Conservation (phyloP, 2,329 filamentous ascomycete species). For the Fusarium ambrosium region DNA sequence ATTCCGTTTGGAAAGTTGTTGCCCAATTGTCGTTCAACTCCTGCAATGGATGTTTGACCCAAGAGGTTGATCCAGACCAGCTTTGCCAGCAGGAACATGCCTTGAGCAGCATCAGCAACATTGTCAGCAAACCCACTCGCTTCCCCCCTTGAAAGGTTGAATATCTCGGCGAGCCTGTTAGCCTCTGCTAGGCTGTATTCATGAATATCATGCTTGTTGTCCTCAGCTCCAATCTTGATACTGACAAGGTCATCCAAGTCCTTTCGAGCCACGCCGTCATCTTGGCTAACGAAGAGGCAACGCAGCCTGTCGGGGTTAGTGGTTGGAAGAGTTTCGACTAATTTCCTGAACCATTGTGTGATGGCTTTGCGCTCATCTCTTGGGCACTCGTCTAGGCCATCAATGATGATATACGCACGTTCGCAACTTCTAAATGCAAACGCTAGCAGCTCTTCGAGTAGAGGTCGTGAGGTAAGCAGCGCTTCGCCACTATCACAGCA, state of each 20-base stretch:
- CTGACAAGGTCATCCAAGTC: not conserved
- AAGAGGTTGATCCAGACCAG: not conserved
- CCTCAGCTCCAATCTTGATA: not conserved
- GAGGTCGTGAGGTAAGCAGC: too few relatives aligned
- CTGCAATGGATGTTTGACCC: not conserved
- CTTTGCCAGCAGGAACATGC: not conserved
- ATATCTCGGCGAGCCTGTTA: not conserved
- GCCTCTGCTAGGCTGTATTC: not conserved
- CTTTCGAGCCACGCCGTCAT: not conserved
- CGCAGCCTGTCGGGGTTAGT: not conserved
- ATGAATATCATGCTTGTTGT: not conserved
- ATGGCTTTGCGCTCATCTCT: slow-evolving; percentile 31
- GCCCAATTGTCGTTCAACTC: not conserved
- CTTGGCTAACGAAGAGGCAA: not conserved
- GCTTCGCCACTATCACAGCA: too few relatives aligned
- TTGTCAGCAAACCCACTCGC: not conserved
- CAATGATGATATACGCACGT: slow-evolving; percentile 54
- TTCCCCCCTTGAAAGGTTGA: not conserved
- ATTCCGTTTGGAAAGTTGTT: not conserved
- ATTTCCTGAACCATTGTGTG: not conserved
- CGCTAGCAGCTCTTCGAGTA: too few relatives aligned
- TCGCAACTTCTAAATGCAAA: too few relatives aligned
- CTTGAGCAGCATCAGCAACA: not conserved
- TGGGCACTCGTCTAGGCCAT: slow-evolving; percentile 59
- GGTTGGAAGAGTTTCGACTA: not conserved